A percentile compares a stretch with the other conserved stretches of the same genome.
Conservation (phyloP, 176 grass and related monocot genomes). For the Typha latifolia region DNA sequence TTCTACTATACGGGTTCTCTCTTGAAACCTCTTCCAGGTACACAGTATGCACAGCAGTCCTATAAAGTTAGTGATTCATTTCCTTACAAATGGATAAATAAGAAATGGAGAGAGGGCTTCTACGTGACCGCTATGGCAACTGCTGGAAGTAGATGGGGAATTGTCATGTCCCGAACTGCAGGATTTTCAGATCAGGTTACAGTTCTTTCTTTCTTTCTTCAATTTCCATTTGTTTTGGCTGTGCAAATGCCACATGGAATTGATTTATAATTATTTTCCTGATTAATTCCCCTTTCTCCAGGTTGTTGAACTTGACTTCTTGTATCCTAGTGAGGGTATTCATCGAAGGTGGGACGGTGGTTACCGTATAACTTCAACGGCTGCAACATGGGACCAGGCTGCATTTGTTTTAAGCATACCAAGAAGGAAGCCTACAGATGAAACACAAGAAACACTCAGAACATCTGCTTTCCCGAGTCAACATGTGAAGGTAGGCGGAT, state of each 20-base stretch:
- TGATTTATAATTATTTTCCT: not conserved
- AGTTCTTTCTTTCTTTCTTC: slow-evolving; percentile 5
- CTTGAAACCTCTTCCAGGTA: slow-evolving; percentile 43
- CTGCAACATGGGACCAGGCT: slow-evolving; percentile 87
- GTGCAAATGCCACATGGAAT: not conserved
- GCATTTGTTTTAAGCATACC: slow-evolving; percentile 87
- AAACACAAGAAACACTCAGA: slow-evolving; percentile 89
- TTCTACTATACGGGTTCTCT: slow-evolving; percentile 7
- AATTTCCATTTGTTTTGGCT: slow-evolving; percentile 9
- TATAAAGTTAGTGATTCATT: slow-evolving; percentile 97
- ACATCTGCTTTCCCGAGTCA: slow-evolving; percentile 90
- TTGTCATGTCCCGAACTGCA: slow-evolving; percentile 94
- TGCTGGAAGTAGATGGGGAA: slow-evolving; percentile 87
- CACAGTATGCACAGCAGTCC: slow-evolving; percentile 76
- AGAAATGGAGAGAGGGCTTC: slow-evolving; percentile 94
- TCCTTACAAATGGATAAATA: slow-evolving; percentile 99
- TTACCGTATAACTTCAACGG: slow-evolving; percentile 79
- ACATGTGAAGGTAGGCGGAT: slow-evolving; percentile 71
- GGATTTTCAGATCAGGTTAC: slow-evolving; percentile 88
- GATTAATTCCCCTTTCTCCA: slow-evolving; percentile 21
- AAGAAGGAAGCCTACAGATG: slow-evolving; percentile 67
- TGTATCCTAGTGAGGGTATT: slow-evolving; percentile 97
- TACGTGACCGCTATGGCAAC: slow-evolving; percentile 97
- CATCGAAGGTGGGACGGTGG: slow-evolving; percentile 92
- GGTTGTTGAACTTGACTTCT: slow-evolving; percentile 96